A percentile compares a stretch with the other conserved stretches of the same genome.
These are phyloP conservation scores for Trichomonas vaginalis DNA, from an alignment of 208 protist species.

Conservation along the genomic window DNA sequence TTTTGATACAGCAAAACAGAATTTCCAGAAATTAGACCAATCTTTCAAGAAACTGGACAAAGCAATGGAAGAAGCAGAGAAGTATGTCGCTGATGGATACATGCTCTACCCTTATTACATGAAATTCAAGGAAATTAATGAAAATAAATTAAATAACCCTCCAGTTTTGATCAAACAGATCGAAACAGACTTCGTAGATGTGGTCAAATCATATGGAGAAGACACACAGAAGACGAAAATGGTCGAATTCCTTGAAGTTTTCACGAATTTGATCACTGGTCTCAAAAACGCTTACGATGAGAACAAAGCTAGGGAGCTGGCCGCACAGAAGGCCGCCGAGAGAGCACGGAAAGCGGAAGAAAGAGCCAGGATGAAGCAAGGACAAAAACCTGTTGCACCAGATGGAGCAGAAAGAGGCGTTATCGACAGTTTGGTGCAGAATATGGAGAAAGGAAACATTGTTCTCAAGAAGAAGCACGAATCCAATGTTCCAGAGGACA, in stretches of 20 bases:
- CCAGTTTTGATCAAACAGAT: background rate
- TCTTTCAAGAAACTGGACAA: background rate
- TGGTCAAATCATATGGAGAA: background rate
- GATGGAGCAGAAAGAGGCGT: background rate
- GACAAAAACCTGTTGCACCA: background rate
- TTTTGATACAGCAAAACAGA: background rate
- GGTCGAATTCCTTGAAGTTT: background rate
- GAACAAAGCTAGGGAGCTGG: background rate
- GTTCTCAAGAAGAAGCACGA: background rate
- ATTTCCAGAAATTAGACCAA: background rate
- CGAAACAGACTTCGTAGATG: background rate
- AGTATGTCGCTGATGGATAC: background rate
- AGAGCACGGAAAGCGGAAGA: background rate
- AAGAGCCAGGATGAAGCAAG: background rate
- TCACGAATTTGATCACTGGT: background rate
- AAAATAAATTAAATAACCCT: background rate
- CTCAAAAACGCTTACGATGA: background rate
- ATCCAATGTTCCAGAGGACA: background rate
- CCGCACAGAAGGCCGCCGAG: background rate
- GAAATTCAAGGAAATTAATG: background rate
- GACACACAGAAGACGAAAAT: background rate
- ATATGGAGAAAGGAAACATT: background rate
- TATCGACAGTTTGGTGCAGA: background rate
- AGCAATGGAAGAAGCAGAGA: background rate
- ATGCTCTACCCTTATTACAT: background rate